Evolutionary conservation across 768 basidiomycete genomes (phyloP), one percentile per base, ranked within the genome.

Genomic region (Tylopilus intermedius): DNA sequence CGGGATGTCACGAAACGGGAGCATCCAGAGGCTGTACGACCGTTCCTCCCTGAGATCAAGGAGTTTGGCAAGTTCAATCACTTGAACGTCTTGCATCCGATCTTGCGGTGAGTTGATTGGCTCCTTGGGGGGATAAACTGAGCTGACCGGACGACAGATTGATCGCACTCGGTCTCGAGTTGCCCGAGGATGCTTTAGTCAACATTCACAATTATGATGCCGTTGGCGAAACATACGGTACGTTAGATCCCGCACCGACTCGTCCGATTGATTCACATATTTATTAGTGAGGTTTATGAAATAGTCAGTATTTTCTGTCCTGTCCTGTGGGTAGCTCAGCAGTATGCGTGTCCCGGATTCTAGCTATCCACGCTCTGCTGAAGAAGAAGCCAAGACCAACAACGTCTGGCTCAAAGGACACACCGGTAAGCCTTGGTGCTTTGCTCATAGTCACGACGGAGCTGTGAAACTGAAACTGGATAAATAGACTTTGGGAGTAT

Each of bases 351-450:
- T 18, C 9, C 24, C 24, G 24, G 24, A 2, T 18, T 24, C 33
- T 43, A 82, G 80, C 61, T 78, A 79, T 56, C 80, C 79, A 4
- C 74, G 78, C 24, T 67, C 73, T 1, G 61, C 69, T 32, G 78
- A 77, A 21, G 80, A 82, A 9, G 81, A 81, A 52, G 50, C 45
- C 10, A 74, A 75, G 57, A 75, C 78, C 0, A 76, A 78, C 35
- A 76, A 79, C 43, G 78, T 83, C 15, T 83, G 79, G 79, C 65
- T 82, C 9, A 81, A 84, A 53, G 81, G 82, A 2, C 82, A 84
- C 56, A 79, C 77, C 0, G 80, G 80, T 79, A 41, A 7, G 62
- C 52, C 21, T 5, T 8, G 22, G 10, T 24, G 15, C 29, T 21
- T 2, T 9, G 6, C 5, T 7, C 8, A 15, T 15, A 1, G n/a